phyloP scores from a whole-genome alignment of 495 filamentous ascomycete species.

The Trichocladium antarcticum region DNA sequence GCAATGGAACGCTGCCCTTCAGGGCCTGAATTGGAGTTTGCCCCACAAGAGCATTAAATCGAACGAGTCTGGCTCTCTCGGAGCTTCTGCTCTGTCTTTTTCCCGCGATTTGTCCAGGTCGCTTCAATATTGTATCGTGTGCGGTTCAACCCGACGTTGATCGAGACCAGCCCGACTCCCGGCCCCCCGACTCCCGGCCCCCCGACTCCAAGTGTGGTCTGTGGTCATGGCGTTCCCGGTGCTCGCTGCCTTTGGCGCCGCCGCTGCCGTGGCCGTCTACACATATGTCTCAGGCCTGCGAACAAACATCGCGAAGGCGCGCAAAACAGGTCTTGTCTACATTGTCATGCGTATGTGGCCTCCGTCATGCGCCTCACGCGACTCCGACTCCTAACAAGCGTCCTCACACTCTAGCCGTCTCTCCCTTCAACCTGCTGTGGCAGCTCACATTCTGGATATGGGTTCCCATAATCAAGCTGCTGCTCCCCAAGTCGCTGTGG shows the following conservation, averaged over 20 bases:
- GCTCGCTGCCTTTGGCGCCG: constrained; percentile 9
- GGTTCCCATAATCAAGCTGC: constrained; percentile 35
- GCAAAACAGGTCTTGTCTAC: constrained; percentile 34
- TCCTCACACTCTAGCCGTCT: constrained; percentile 28
- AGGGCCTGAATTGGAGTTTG: too few species aligned
- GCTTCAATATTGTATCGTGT: too few species aligned
- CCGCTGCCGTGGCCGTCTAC: constrained; percentile 9
- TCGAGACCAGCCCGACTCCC: too few species aligned
- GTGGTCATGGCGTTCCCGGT: constrained; percentile 21
- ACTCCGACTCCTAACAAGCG: constrained; percentile 1
- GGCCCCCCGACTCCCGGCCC: too few species aligned
- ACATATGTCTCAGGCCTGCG: constrained; percentile 22
- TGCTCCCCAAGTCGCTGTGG: constrained; percentile 38
- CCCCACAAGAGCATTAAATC: too few species aligned
- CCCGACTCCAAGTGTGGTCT: too few species aligned
- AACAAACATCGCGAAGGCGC: constrained; percentile 35
- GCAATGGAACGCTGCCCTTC: too few species aligned
- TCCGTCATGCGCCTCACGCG: not conserved
- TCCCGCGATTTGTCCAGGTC: too few species aligned
- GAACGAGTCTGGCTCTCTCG: too few species aligned
- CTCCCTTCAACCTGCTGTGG: constrained; percentile 38
- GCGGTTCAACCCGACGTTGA: too few species aligned
- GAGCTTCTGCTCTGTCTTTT: too few species aligned
- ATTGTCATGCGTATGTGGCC: constrained; percentile 36
- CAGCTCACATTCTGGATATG: constrained; percentile 38